A percentile compares a stretch with the other conserved stretches of the same genome.
phyloP scores from a whole-genome alignment of 176 grass and related monocot genomes.

The Hyparrhenia diplandra region DNA sequence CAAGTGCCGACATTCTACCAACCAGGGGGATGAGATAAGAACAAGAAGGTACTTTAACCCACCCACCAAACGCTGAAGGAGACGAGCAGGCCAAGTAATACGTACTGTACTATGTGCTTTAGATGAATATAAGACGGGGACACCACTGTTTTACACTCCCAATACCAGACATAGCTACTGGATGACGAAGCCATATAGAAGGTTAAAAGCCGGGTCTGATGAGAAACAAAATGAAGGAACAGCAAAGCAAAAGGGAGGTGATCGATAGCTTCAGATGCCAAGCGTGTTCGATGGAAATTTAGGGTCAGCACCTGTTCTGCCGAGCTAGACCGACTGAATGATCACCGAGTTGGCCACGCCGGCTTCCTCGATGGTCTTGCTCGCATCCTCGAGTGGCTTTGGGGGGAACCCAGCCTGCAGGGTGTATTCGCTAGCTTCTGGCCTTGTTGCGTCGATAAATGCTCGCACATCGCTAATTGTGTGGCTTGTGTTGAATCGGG shows the following conservation, averaged over 20 bases:
- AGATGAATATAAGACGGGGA: conserved; percentile 18
- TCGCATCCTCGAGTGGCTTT: conserved; percentile 57
- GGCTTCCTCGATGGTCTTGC: conserved; percentile 81
- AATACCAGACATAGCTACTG: conserved; percentile 7
- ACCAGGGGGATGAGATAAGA: conserved; percentile 16
- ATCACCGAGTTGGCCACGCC: conserved; percentile 83
- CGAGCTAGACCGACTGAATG: conserved; percentile 65
- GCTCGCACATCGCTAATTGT: conserved; percentile 68
- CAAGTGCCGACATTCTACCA: conserved; percentile 14
- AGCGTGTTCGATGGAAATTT: neutral
- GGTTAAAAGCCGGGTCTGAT: conserved; percentile 8
- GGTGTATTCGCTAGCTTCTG: conserved; percentile 52
- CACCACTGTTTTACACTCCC: conserved; percentile 20
- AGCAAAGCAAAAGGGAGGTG: neutral
- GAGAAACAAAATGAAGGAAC: neutral
- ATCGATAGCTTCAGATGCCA: conserved; percentile 13
- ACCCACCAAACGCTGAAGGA: conserved; percentile 12
- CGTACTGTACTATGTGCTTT: conserved; percentile 18
- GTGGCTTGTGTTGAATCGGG: conserved; percentile 74
- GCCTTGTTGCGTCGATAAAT: conserved; percentile 66
- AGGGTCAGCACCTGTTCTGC: neutral
- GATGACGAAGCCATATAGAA: neutral
- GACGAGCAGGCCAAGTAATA: conserved; percentile 25
- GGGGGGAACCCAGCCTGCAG: conserved; percentile 81
- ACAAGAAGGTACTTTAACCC: conserved; percentile 16